Percentiles rank a stretch among this genome's conserved stretches.
These are phyloP conservation scores for Gilbertella persicaria DNA, from an alignment of 371 early-diverging fungal species.

Conservation along the genomic window DNA sequence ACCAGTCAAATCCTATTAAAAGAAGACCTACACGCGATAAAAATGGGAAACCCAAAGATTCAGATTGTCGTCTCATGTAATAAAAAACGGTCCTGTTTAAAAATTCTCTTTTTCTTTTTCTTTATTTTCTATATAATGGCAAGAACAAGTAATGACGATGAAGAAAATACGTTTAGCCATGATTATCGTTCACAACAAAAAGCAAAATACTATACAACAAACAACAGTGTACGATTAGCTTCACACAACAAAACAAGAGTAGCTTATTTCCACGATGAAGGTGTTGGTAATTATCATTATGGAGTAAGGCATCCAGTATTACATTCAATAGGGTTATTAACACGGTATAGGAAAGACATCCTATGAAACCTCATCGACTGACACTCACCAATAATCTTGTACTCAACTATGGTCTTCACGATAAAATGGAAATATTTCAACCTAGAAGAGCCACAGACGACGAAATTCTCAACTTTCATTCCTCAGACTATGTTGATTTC, in stretches of 20 bases:
- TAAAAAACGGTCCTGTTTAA: not conserved
- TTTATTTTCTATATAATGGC: constrained; percentile 24
- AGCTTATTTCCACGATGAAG: constrained; percentile 87
- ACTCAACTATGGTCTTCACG: constrained; percentile 82
- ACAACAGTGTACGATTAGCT: constrained; percentile 35
- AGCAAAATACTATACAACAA: constrained; percentile 36
- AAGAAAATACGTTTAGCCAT: constrained; percentile 43
- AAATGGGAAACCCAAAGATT: constrained; percentile 32
- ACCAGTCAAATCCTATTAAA: constrained; percentile 42
- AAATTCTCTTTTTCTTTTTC: constrained; percentile 1
- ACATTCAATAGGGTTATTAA: not conserved
- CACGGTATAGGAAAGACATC: constrained; percentile 72
- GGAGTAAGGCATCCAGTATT: constrained; percentile 56
- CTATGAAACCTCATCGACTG: constrained; percentile 97
- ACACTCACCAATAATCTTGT: constrained; percentile 92
- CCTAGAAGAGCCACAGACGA: constrained; percentile 95
- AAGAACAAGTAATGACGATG: constrained; percentile 32
- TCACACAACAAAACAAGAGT: constrained; percentile 64
- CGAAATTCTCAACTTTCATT: constrained; percentile 96
- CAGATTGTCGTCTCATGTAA: constrained; percentile 40
- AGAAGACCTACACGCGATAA: constrained; percentile 32
- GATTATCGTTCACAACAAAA: constrained; percentile 42
- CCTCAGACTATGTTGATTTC: constrained; percentile 97
- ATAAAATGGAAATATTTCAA: constrained; percentile 84
- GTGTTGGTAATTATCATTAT: constrained; percentile 89